Percentiles rank a stretch among this genome's conserved stretches.
phyloP scores from a whole-genome alignment of 371 early-diverging fungal species.

The Circinella umbellata region DNA sequence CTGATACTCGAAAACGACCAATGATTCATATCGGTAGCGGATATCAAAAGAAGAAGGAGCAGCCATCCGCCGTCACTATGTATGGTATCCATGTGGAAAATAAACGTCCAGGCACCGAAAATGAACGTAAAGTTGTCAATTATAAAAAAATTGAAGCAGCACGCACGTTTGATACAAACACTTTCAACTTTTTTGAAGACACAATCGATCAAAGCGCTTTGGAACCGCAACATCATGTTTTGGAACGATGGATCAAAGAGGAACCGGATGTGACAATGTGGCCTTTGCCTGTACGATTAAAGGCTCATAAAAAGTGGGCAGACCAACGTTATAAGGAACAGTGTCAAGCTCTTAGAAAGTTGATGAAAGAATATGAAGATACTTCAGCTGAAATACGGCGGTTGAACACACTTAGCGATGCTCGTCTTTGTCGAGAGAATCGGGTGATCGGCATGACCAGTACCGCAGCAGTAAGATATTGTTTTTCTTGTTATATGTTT shows the following conservation, averaged over 20 bases:
- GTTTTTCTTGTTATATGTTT: not conserved
- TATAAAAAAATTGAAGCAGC: conserved; percentile 35
- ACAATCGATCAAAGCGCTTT: conserved; percentile 10
- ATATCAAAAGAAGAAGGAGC: conserved; percentile 27
- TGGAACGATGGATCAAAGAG: conserved; percentile 49
- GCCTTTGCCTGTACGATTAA: conserved; percentile 55
- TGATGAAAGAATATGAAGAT: conserved; percentile 42
- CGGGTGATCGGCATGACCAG: conserved; percentile 75
- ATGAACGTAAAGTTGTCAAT: conserved; percentile 37
- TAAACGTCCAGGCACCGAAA: conserved; percentile 8
- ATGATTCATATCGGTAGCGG: conserved; percentile 43
- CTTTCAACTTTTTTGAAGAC: conserved; percentile 41
- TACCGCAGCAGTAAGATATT: conserved; percentile 65
- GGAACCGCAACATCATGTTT: conserved; percentile 21
- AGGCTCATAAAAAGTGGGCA: conserved; percentile 64
- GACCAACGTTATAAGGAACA: conserved; percentile 37
- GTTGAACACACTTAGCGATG: conserved; percentile 43
- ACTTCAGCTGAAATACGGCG: conserved; percentile 50
- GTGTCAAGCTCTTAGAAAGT: conserved; percentile 26
- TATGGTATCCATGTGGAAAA: conserved; percentile 18
- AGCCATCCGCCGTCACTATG: conserved; percentile 6
- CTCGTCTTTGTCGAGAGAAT: conserved; percentile 45
- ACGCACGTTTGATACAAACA: conserved; percentile 1
- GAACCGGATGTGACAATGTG: conserved; percentile 56
- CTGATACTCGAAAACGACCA: conserved; percentile 30